Percentiles rank a stretch among this genome's conserved stretches.
Conservation (phyloP, 768 basidiomycete species). For the Tremella fuciformis region DNA sequence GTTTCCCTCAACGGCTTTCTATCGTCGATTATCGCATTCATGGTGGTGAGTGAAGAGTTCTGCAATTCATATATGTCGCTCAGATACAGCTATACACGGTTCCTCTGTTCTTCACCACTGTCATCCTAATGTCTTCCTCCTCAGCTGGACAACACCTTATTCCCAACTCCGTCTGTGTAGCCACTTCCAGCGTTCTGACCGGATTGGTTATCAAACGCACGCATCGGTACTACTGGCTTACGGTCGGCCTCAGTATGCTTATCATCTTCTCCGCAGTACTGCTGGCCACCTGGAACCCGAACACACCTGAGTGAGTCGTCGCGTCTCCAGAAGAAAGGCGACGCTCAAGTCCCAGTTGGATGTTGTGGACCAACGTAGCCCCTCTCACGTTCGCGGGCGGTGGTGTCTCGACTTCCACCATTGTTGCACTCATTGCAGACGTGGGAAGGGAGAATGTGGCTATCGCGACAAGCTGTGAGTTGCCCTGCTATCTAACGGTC, state of each 20-base stretch:
- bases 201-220: conserved; percentile 70
- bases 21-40: conserved; percentile 37
- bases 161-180: conserved; percentile 79
- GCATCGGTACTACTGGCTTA: conserved; percentile 76
- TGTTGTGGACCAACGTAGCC: background rate
- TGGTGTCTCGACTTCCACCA: conserved; percentile 23
- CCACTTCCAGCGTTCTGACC: conserved; percentile 76
- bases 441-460: conserved; percentile 67
- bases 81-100: conserved; percentile 68
- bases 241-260: conserved; percentile 64
- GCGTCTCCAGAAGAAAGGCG: background rate
- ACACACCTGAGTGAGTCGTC: conserved; percentile 53
- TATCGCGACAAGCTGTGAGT: conserved; percentile 82
- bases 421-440: conserved; percentile 72
- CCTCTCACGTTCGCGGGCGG: conserved; percentile 64
- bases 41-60: conserved; percentile 17
- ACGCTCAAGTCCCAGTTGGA: background rate
- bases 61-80: conserved; percentile 10
- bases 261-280: conserved; percentile 62
- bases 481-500: conserved; percentile 12
- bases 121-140: conserved; percentile 66
- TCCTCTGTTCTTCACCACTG: conserved; percentile 82
- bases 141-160: conserved; percentile 75
- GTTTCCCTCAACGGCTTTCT: conserved; percentile 73
- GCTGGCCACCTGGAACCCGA: conserved; percentile 65